These are phyloP conservation scores for Abrus precatorius DNA, from an alignment of 306 rosid species.

Conservation along the genomic window DNA sequence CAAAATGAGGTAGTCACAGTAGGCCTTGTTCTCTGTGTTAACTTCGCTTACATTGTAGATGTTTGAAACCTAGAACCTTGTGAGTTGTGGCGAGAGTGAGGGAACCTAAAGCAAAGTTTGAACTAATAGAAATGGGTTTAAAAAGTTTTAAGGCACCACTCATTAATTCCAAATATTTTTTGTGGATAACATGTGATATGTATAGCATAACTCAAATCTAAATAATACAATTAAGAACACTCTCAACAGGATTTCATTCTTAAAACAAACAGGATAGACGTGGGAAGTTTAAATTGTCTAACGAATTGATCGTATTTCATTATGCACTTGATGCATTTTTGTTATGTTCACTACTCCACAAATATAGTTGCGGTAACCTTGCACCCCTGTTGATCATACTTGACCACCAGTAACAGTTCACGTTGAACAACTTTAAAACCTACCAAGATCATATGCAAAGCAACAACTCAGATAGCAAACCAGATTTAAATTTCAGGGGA, in stretches of 20 bases:
- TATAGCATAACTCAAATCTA: background rate
- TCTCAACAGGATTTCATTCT: slow-evolving; percentile 1
- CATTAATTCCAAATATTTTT: background rate
- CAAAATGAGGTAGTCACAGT: background rate
- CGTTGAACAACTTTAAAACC: background rate
- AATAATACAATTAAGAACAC: background rate
- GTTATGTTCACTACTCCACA: background rate
- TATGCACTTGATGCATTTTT: slow-evolving; percentile 3
- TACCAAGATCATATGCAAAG: background rate
- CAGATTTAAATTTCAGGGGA: slow-evolving; percentile 1
- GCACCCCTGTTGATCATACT: background rate
- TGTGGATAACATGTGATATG: too few relatives aligned
- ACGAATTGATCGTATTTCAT: background rate
- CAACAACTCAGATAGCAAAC: background rate
- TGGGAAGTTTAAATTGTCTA: background rate
- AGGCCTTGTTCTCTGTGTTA: background rate
- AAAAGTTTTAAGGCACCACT: background rate
- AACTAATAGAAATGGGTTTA: background rate
- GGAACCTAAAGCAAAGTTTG: background rate
- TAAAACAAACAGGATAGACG: too few relatives aligned
- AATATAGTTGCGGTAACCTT: background rate
- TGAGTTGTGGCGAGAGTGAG: background rate
- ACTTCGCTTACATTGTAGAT: background rate
- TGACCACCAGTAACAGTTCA: background rate
- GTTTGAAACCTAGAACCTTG: background rate